Evolutionary conservation across 495 filamentous ascomycete species (phyloP).

Genomic region (Physcia stellaris): DNA sequence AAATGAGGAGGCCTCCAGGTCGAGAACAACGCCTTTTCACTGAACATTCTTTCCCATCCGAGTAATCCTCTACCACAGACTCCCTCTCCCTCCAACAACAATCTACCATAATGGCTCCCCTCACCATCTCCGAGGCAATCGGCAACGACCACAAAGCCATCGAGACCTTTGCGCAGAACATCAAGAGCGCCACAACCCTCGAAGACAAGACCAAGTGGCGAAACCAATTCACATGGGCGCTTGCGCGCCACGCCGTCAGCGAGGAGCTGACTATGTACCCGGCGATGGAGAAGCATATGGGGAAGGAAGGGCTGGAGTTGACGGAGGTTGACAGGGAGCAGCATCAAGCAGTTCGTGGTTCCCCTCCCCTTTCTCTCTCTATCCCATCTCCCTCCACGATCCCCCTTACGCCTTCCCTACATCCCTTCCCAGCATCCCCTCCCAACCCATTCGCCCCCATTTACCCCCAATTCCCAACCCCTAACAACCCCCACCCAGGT

Average conservation of each 20-base stretch:
- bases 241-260: constrained; percentile 50
- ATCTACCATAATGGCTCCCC: no score
- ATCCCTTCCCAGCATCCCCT: background rate
- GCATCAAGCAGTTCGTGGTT: background rate
- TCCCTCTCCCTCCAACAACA: background rate
- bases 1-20: no score
- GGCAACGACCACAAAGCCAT: constrained; percentile 51
- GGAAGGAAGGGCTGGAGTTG: background rate
- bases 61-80: background rate
- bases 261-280: constrained; percentile 64
- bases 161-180: constrained; percentile 42
- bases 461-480: no score
- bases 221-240: constrained; percentile 59
- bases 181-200: constrained; percentile 32
- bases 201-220: constrained; percentile 40
- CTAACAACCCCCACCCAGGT: no score
- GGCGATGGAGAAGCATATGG: constrained; percentile 41
- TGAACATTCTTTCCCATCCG: background rate
- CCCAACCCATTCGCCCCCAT: no score
- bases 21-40: background rate
- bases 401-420: background rate
- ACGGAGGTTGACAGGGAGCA: background rate
- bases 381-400: background rate
- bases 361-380: background rate
- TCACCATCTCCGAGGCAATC: constrained; percentile 38